Evolutionary conservation across 31 red algal species (phyloP).

Genomic region (Pterothamnion heteromorphum): DNA sequence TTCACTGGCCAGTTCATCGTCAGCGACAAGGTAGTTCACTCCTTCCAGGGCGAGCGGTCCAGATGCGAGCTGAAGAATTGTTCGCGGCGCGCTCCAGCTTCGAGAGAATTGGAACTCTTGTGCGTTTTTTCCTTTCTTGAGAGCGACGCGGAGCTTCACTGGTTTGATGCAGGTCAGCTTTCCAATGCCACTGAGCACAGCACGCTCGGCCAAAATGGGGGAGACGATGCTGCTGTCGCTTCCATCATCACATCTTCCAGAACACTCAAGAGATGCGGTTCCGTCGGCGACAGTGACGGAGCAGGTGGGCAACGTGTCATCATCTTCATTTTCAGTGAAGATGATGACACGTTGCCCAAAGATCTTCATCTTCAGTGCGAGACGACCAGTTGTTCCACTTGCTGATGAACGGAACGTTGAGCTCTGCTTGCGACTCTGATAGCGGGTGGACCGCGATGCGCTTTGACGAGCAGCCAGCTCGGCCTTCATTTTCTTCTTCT

Average conservation of each 20-base stretch:
- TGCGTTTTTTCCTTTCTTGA: background rate
- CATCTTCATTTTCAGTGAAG: too few species aligned
- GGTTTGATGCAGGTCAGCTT: background rate
- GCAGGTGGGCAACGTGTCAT: too few species aligned
- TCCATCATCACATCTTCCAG: background rate
- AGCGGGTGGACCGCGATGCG: background rate
- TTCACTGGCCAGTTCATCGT: background rate
- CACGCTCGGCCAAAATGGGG: background rate
- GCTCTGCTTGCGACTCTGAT: too few species aligned
- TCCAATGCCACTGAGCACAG: background rate
- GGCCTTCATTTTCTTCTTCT: conserved; percentile 25
- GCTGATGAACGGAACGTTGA: too few species aligned
- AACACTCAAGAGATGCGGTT: background rate
- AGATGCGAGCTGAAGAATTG: background rate
- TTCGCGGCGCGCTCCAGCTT: background rate
- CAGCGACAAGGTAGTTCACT: background rate
- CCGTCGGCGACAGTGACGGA: too few species aligned
- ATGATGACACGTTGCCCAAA: too few species aligned
- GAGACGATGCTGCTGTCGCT: background rate
- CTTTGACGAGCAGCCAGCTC: background rate
- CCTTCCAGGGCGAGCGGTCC: background rate
- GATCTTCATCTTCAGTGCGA: too few species aligned
- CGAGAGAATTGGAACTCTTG: background rate
- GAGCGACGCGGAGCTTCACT: background rate
- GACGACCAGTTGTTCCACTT: too few species aligned